These are phyloP conservation scores for Lumnitzera littorea DNA, from an alignment of 345 rosid species.

Conservation along the genomic window DNA sequence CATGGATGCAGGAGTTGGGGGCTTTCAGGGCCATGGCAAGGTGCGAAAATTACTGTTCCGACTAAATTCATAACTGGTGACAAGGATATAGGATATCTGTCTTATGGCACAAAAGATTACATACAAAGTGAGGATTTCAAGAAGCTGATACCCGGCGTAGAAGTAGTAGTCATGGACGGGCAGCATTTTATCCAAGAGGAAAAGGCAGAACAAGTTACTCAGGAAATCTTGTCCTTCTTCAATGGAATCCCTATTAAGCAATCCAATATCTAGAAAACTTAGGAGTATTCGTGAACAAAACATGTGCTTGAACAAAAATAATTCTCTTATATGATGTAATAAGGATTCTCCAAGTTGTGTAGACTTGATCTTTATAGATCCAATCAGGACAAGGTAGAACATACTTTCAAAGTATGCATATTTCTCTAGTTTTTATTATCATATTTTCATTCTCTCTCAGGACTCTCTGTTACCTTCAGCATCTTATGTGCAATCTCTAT, in stretches of 20 bases:
- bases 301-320: too few species aligned
- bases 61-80: slow-evolving; percentile 17
- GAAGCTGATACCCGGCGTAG: slow-evolving; percentile 17
- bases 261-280: too few species aligned
- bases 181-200: slow-evolving; percentile 21
- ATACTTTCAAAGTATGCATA: too few species aligned
- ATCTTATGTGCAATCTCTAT: too few species aligned
- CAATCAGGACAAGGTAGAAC: too few species aligned
- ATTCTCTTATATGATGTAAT: too few species aligned
- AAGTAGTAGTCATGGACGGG: slow-evolving; percentile 15
- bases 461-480: too few species aligned
- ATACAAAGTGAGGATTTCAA: slow-evolving; percentile 11
- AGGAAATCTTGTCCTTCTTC: slow-evolving; percentile 13
- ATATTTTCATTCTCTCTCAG: too few species aligned
- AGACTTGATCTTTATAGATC: too few species aligned
- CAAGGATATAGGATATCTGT: slow-evolving; percentile 12
- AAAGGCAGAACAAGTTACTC: slow-evolving; percentile 17
- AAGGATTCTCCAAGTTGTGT: too few species aligned
- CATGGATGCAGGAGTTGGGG: slow-evolving; percentile 15
- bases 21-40: slow-evolving; percentile 18
- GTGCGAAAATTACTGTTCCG: slow-evolving; percentile 16
- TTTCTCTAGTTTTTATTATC: too few species aligned
- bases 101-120: slow-evolving; percentile 14
- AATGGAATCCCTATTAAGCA: neutral
- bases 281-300: too few species aligned